Conservation (phyloP, 306 rosid species). For the Cucumis melo region DNA sequence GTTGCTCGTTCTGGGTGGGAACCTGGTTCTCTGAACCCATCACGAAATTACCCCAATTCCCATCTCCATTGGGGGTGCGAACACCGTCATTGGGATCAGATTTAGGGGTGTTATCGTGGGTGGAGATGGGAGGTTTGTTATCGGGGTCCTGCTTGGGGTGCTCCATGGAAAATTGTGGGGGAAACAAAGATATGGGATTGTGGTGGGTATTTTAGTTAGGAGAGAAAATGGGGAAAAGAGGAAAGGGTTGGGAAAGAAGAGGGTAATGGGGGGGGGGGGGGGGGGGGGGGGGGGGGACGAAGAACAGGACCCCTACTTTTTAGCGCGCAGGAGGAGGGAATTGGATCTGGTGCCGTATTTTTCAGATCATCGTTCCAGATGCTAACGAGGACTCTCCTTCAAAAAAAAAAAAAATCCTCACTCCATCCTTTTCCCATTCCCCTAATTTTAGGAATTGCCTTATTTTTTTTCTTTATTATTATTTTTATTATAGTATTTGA, state of each 20-base stretch:
- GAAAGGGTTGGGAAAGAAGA: constrained; percentile 11
- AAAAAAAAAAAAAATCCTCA: no score
- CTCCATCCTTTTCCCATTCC: not conserved
- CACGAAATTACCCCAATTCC: constrained; percentile 12
- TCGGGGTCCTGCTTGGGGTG: constrained; percentile 22
- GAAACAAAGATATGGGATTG: not conserved
- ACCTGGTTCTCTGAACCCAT: constrained; percentile 28
- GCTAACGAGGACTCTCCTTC: not conserved
- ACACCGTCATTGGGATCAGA: constrained; percentile 7
- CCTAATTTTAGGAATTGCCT: no score
- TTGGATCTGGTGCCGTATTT: constrained; percentile 1
- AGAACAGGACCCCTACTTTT: not conserved
- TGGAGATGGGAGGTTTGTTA: not conserved
- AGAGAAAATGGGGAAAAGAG: not conserved
- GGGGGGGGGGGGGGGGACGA: no score
- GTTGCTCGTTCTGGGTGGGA: constrained; percentile 6
- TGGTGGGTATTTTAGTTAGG: not conserved
- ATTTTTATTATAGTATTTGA: no score
- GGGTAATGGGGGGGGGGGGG: constrained; percentile 6
- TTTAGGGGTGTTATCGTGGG: not conserved
- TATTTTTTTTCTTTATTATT: no score
- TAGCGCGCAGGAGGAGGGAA: constrained; percentile 12
- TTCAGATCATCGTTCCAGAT: not conserved
- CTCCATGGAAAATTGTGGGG: constrained; percentile 24
- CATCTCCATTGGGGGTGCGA: constrained; percentile 19